Evolutionary conservation across 78 protist species (phyloP), one percentile per base, ranked within the genome.

Genomic region (slime mould (Dictyostelium discoideum)): DNA sequence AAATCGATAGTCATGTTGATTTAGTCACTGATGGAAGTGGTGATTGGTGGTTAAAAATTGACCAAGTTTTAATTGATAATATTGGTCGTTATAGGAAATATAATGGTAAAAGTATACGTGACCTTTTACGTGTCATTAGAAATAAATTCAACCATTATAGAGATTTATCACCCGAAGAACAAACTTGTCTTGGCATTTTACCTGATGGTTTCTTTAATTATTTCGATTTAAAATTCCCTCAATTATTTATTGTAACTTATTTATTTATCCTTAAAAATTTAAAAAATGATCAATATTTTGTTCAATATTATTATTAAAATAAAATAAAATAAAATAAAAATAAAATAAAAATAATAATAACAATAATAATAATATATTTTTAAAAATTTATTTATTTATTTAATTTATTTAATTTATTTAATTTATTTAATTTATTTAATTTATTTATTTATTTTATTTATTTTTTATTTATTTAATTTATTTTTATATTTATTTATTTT

Each of bases 131-230:
- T 54, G 97, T 95, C 26, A 78, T 97, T 29, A 42, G 98, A n/a
- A 97, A 97, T 92, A 97, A 97, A 86, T 86, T 77, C 29, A 50
- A 92, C 16, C 97, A 96, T 73, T 96, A 96, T n/a, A 26, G 93
- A n/a, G 98, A 97, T 50, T 73, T 96, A 9, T 54, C 92, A 10
- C 48, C 9, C 0, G 87, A 90, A 3, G 90, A 96, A n/a, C 81
- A 93, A 85, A 44, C 39, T 24, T 65, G 65, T 13, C 40, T 97
- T 26, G 98, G 98, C 26, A 5, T 29, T 3, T 9, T 96, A 10
- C 98, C 98, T 42, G 88, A 92, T 73, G 98, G 98, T 26, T 97
- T 76, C 76, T 26, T 95, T 24, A 26, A 32, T 22, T 97, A 97
- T 83, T 97, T 95, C 73, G 48, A 69, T n/a, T 7, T n/a, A 29